These are phyloP conservation scores for Aegle marmelos DNA, from an alignment of 345 rosid genomes.

Conservation along the genomic window DNA sequence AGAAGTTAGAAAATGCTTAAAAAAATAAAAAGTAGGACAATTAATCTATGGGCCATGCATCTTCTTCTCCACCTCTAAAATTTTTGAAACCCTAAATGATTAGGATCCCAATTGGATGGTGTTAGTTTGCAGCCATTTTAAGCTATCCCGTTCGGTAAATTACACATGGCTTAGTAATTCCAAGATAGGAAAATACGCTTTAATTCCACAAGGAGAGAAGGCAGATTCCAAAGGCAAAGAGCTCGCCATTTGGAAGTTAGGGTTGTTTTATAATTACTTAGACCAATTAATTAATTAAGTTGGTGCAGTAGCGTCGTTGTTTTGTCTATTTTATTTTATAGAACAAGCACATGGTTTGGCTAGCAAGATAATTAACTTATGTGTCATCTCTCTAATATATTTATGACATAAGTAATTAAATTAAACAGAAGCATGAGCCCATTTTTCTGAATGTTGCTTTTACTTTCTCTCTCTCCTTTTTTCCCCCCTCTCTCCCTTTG, in stretches of 20 bases:
- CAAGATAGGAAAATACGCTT: background rate
- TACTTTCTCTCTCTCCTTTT: background rate
- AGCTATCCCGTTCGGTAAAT: slow-evolving; percentile 26
- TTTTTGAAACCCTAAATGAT: slow-evolving; percentile 27
- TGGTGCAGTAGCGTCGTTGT: slow-evolving; percentile 7
- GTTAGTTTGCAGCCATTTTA: slow-evolving; percentile 28
- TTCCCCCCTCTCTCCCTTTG: background rate
- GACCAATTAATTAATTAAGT: background rate
- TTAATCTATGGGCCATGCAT: slow-evolving; percentile 6
- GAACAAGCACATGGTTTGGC: slow-evolving; percentile 34
- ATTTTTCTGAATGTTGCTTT: slow-evolving; percentile 38
- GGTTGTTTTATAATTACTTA: slow-evolving; percentile 10
- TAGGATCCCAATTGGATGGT: slow-evolving; percentile 20
- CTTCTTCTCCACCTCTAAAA: slow-evolving; percentile 19
- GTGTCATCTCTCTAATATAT: slow-evolving; percentile 1
- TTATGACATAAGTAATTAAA: background rate
- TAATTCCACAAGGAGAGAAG: background rate
- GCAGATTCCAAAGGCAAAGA: slow-evolving; percentile 28
- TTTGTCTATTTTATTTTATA: slow-evolving; percentile 16
- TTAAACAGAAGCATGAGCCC: slow-evolving; percentile 21
- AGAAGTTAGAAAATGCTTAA: no score
- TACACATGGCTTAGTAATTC: slow-evolving; percentile 24
- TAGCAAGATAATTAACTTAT: slow-evolving; percentile 7
- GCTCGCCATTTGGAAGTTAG: background rate
- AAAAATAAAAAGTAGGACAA: background rate